Evolutionary conservation across 768 basidiomycete species (phyloP).

Genomic region (Psilocybe cubensis): DNA sequence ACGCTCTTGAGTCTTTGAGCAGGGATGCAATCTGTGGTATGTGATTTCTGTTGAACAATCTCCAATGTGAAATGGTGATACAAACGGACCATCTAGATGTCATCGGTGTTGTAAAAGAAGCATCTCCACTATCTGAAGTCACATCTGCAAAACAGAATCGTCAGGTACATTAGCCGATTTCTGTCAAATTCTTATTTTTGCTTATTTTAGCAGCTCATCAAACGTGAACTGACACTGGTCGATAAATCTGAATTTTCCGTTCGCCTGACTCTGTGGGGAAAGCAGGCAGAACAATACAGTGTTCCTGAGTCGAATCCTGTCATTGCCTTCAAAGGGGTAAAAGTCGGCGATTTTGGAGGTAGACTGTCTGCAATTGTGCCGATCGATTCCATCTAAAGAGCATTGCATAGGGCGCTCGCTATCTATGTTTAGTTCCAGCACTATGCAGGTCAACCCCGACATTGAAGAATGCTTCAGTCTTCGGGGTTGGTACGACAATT

Average conservation of each 20-base stretch:
- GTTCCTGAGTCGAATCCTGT: conserved; percentile 60
- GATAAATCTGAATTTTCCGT: conserved; percentile 81
- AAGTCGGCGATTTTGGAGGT: conserved; percentile 92
- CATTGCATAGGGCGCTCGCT: conserved; percentile 69
- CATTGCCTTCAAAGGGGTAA: conserved; percentile 92
- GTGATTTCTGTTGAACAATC: conserved; percentile 24
- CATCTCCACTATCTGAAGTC: conserved; percentile 68
- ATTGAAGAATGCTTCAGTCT: conserved; percentile 86
- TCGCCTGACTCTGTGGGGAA: conserved; percentile 94
- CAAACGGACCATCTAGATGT: conserved; percentile 62
- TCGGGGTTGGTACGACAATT: conserved; percentile 90
- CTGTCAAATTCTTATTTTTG: conserved; percentile 2
- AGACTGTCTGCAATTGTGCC: neutral
- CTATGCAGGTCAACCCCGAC: conserved; percentile 87
- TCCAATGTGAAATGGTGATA: conserved; percentile 2
- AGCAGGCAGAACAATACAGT: conserved; percentile 85
- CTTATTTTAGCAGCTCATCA: conserved; percentile 59
- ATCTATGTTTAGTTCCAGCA: conserved; percentile 80
- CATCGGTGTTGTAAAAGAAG: conserved; percentile 84
- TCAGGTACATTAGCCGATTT: conserved; percentile 43
- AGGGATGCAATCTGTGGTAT: conserved; percentile 88
- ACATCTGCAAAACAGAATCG: conserved; percentile 75
- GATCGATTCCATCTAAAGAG: conserved; percentile 5
- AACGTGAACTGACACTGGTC: conserved; percentile 89
- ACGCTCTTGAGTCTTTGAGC: conserved; percentile 57